phyloP scores from a whole-genome alignment of 768 basidiomycete species.

The Leccinum variicolor region DNA sequence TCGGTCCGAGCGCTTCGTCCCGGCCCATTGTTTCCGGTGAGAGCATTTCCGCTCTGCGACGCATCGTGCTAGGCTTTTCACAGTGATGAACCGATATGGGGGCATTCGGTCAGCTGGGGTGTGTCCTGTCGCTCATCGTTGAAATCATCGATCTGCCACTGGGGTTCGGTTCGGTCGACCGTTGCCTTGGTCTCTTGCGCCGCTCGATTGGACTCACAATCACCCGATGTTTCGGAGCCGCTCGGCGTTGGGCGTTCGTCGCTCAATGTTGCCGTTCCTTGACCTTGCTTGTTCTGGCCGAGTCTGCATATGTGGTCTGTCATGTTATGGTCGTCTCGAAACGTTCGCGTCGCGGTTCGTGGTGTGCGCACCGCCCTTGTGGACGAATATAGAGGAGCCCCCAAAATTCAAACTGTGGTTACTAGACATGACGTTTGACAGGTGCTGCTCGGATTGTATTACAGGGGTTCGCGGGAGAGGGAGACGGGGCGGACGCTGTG shows the following conservation, averaged over 20 bases:
- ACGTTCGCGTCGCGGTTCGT: neutral
- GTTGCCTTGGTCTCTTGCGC: neutral
- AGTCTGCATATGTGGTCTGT: neutral
- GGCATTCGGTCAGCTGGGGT: neutral
- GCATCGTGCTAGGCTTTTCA: neutral
- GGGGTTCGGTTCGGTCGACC: neutral
- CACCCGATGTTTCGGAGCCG: conserved; percentile 1
- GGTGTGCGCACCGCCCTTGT: neutral
- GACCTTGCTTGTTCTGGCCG: neutral
- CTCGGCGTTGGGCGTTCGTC: neutral
- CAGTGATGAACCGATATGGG: conserved; percentile 17
- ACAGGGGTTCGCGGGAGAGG: neutral
- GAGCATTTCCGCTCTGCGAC: neutral
- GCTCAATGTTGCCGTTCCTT: conserved; percentile 3
- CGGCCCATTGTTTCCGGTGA: neutral
- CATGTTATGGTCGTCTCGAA: neutral
- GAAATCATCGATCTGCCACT: neutral
- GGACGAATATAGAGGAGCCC: neutral
- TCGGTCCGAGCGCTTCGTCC: neutral
- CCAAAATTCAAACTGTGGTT: neutral
- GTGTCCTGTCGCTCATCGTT: neutral
- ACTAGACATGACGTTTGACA: neutral
- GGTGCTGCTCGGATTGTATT: neutral
- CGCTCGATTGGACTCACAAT: neutral
- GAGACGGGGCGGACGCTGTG: neutral